Base-by-base conservation (phyloP, 2,329 filamentous ascomycete species). In the Ophiostoma tasmaniense region DNA sequence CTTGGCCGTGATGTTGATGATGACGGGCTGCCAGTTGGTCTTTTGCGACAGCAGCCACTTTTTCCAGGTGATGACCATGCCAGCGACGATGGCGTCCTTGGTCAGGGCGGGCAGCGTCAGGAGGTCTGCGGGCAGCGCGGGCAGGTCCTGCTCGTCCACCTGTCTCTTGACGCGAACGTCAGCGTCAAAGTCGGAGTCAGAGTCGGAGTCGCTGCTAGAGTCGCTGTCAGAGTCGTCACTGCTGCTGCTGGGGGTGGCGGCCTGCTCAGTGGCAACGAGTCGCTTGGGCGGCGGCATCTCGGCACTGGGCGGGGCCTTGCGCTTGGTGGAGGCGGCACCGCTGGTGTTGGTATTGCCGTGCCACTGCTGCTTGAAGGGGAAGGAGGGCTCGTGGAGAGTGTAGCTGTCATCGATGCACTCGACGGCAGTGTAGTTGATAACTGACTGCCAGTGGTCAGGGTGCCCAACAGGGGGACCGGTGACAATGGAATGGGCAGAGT, bases 331-430 rank as follows among this genome's bases (percentile, higher is more conserved):
- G 28, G 37, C 20, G 33, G 17, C 28, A 10, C 11, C 35, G 33
- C 28, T 37, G 25, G 25, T 28, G 20, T 8, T 37, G n/a, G 11
- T 45, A 1, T 71, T 92, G 89, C 37, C 37, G 77, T 96, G 92
- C 94, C 93, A 97, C 64, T 91, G 86, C 77, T 97, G 93, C 20
- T 90, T 82, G 77, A 97, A 97, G 0, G 93, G 93, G 75, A 96
- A 97, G 0, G 93, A 91, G 0, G 94, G 93, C 42, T 91, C 85
- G 67, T 85, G 90, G 64, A 96, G 81, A 39, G 84, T 80, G 52
- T 92, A 80, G 5, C 83, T 85, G 37, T 90, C 85, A n/a, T 90
- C 84, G 71, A 88, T 87, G 78, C 93, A 97, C 77, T 98, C 94
- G 0, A 96, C 91, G 28, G 92, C 93, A 30, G 86, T 85, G 71